Evolutionary conservation across 805 yeast genomes (phyloP), one percentile per base, ranked within the genome.

Genomic region (Candida xiaguanensis): DNA sequence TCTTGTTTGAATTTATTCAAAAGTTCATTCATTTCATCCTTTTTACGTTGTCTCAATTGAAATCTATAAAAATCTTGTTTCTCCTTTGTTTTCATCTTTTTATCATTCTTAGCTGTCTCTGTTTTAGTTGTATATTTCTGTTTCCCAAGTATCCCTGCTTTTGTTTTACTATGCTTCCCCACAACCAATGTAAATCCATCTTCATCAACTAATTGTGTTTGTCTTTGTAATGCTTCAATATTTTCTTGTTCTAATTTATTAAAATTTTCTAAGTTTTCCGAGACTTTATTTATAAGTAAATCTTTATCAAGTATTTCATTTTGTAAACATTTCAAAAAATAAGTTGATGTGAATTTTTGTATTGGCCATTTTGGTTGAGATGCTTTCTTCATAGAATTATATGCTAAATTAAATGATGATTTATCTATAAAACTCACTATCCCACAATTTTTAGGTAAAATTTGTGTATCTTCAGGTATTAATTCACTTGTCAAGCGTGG

Each of bases 151-250:
- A 88, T 70, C 45, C 85, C 85, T 46, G 80, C 78, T 59, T 82
- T 77, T 2, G 93, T 80, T 70, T 86, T 88, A 46, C 95, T 77
- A 55, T 86, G 90, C 36, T 86, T 74, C 8, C 93, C 88, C 15
- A 89, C 95, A 31, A 90, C 98, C 53, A 85, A 65, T 1, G 95
- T 88, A 64, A 90, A 90, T 2, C 97, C 98, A 58, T 90, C 97
- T 47, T 85, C 96, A 58, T 90, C 98, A 3, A 89, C 93, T 23
- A 77, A 52, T 32, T 76, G 72, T 19, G 75, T 72, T 66, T 78
- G 78, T 8, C 68, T 68, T 40, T 72, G 71, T 36, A 82, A 59
- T 34, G 73, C 75, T 26, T 78, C 80, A 20, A 68, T 67, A 2
- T 80, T 77, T 43, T 74, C 77, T 44, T 72, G 72, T 57, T 91